Evolutionary conservation across 192 early-diverging fungal genomes (phyloP).

Genomic region (Coemansia reversa): DNA sequence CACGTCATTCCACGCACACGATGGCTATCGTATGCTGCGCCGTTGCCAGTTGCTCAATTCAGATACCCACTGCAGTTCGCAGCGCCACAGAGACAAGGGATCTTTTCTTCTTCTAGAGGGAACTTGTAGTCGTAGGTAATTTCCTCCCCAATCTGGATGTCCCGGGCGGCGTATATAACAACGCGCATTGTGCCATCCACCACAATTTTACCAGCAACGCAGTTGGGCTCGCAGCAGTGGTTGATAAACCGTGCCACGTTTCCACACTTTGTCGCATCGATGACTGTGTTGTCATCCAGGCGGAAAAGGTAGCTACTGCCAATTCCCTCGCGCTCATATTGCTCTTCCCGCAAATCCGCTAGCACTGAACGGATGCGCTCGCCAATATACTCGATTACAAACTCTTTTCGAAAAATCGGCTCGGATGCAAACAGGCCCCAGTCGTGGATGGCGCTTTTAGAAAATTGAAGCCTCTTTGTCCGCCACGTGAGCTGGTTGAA

Average conservation of each 20-base stretch:
- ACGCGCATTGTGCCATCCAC: slow-evolving; percentile 92
- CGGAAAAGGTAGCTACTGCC: slow-evolving; percentile 94
- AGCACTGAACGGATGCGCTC: slow-evolving; percentile 93
- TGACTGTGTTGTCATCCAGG: slow-evolving; percentile 91
- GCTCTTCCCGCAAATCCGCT: slow-evolving; percentile 91
- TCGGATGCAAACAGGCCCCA: slow-evolving; percentile 97
- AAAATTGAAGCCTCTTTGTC: slow-evolving; percentile 88
- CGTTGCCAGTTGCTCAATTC: slow-evolving; percentile 51
- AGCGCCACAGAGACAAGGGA: slow-evolving; percentile 96
- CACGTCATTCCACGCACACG: not conserved
- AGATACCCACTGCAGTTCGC: slow-evolving; percentile 77
- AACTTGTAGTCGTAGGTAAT: slow-evolving; percentile 99
- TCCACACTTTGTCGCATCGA: slow-evolving; percentile 97
- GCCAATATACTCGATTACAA: slow-evolving; percentile 99
- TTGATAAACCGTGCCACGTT: slow-evolving; percentile 98
- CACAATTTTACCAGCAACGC: slow-evolving; percentile 91
- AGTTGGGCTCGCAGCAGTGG: slow-evolving; percentile 99
- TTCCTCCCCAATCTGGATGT: slow-evolving; percentile 93
- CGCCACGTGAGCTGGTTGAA: slow-evolving; percentile 93
- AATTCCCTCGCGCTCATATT: slow-evolving; percentile 91
- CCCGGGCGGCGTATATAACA: slow-evolving; percentile 95
- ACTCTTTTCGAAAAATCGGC: slow-evolving; percentile 87
- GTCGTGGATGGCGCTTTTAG: slow-evolving; percentile 94
- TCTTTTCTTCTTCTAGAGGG: slow-evolving; percentile 66
- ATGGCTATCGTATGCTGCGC: slow-evolving; percentile 1